A percentile compares a stretch with the other conserved stretches of the same genome.
These are phyloP conservation scores for Trichoderma erinaceum DNA, from an alignment of 495 filamentous ascomycete species.

Conservation along the genomic window DNA sequence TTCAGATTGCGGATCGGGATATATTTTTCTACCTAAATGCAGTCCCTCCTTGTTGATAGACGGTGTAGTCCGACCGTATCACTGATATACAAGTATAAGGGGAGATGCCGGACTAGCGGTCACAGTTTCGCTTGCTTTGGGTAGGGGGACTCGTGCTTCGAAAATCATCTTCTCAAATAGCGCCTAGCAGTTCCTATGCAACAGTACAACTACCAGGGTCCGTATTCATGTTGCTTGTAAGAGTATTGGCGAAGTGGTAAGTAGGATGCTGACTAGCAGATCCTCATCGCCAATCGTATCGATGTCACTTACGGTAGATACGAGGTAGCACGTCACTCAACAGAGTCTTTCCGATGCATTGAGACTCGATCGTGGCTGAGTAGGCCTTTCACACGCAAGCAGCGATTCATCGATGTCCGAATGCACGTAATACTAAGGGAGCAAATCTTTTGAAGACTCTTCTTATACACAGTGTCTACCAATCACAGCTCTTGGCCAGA, in stretches of 20 bases:
- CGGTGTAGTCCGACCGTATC: background rate
- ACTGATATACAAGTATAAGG: background rate
- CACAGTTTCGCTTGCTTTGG: background rate
- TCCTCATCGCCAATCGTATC: background rate
- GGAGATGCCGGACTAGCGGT: background rate
- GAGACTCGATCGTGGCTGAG: background rate
- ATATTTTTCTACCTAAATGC: conserved; percentile 5
- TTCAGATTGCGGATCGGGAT: background rate
- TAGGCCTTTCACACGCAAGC: background rate
- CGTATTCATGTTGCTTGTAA: too few relatives aligned
- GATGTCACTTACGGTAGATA: background rate
- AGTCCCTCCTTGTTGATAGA: background rate
- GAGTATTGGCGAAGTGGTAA: too few relatives aligned
- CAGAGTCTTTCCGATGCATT: background rate
- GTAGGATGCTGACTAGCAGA: background rate
- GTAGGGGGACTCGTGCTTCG: background rate
- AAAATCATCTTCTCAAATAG: background rate
- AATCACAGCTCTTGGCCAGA: conserved; percentile 65
- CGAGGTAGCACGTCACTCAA: background rate
- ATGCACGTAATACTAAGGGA: background rate
- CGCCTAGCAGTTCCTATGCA: too few relatives aligned
- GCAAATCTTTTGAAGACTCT: background rate
- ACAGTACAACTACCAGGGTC: too few relatives aligned
- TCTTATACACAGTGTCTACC: conserved; percentile 36
- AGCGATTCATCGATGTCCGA: background rate